Evolutionary conservation across 2,329 filamentous ascomycete genomes (phyloP), one percentile per base, ranked within the genome.

Genomic region (Rachicladosporium sp.): DNA sequence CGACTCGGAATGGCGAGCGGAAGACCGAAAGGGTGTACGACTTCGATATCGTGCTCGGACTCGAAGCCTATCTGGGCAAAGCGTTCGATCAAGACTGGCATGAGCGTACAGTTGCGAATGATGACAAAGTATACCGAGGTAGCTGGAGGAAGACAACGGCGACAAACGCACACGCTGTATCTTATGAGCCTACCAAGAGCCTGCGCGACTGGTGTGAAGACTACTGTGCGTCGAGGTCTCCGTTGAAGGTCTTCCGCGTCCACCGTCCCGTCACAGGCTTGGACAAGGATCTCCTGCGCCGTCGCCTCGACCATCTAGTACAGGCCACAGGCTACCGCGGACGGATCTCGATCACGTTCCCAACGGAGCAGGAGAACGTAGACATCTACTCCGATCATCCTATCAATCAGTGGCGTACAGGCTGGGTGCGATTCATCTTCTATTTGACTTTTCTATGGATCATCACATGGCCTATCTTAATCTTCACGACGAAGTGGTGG

Each of bases 391-490:
- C 74, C 38, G 66, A 71, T 4, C 74, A 72, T 48, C 66, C 62
- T 37, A 64, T 76, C 43, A 86, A 84, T 53, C 60, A 66, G 23
- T 82, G 78, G 73, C 74, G 82, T 1, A 63, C 77, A 34, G 78
- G 69, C 5, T 84, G 77, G 76, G 64, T 85, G 33, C 64, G 70
- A 32, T 73, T 74, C 66, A 33, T 83, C 7, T 83, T 78, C 61
- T 76, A 74, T 53, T 56, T 82, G 4, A 76, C 76, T 0, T 74
- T 85, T 43, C 58, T 82, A 9, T 81, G 81, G 69, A 52, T 87
- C 41, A 66, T 87, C 48, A 65, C 73, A 3, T 87, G 82, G 82
- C 82, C 82, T 0, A 71, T 73, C 41, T 66, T 87, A 9, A 78
- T 74, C 60, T 69, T 84, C 54, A 61, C 70, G 11, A 87, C 82